Base-by-base conservation (phyloP, 495 filamentous ascomycete genomes). In the Aspergillus steynii region DNA sequence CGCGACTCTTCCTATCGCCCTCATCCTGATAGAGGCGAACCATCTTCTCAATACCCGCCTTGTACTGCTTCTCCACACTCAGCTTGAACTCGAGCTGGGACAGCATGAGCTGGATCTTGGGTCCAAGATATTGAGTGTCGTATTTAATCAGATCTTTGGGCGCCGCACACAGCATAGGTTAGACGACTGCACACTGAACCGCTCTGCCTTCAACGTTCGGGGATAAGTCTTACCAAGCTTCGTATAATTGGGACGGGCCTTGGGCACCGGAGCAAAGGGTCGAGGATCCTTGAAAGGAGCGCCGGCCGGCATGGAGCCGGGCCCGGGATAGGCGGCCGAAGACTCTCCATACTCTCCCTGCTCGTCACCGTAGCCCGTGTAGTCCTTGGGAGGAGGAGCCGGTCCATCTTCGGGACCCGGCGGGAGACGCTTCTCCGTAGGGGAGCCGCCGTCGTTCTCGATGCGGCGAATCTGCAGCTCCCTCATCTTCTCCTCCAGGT, bases 31-130 rank as follows among this genome's bases (percentile, higher is more conserved):
- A 99, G 49, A 98, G 82, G 72, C 93, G 91, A 48, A 96, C 90
- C 96, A 99, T 99, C 82, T 99, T 99, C 75, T 99, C 96, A 65
- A 99, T 94, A 61, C 95, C 95, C 62, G 96, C 96, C 67, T 98
- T 95, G 77, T 99, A 99, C 76, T 99, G 95, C 70, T 97, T 96
- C 77, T 99, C 95, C 45, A 99, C 96, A 68, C 94, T 98, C 51
- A 98, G 80, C 77, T 99, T 99, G 77, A 99, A 99, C 77, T 97
- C 93, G 61, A 99, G 86, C 74, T 99, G 95, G 20, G 95, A 96
- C 69, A 99, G 80, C 95, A 99, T 99, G 64, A 97, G 88, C 79
- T 98, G 96, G 70, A 99, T 99, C 60, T 96, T 92, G 37, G 96
- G 96, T 29, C 95, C 95, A 56, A 99, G 88, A 71, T 97, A 92